Evolutionary conservation across 2,329 filamentous ascomycete genomes (phyloP).

Genomic region (Penicillium sp.): DNA sequence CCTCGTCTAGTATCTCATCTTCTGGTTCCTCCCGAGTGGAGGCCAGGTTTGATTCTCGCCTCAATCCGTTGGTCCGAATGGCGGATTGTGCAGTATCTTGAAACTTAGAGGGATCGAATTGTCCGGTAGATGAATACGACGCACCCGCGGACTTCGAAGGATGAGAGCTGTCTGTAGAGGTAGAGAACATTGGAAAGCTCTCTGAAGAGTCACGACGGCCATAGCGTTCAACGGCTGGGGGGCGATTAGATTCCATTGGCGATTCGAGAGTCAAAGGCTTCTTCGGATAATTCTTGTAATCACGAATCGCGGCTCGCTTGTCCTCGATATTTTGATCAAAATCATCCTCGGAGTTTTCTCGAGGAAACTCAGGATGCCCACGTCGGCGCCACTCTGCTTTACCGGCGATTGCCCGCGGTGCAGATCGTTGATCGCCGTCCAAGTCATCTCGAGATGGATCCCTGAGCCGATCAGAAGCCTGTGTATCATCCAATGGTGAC

Average conservation of each 20-base stretch:
- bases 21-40: slow-evolving; percentile 23
- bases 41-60: slow-evolving; percentile 20
- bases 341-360: slow-evolving; percentile 35
- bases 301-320: slow-evolving; percentile 44
- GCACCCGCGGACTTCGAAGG: slow-evolving; percentile 54
- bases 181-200: slow-evolving; percentile 65
- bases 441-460: slow-evolving; percentile 23
- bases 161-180: slow-evolving; percentile 60
- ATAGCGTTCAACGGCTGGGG: slow-evolving; percentile 36
- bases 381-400: slow-evolving; percentile 40
- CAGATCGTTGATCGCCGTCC: slow-evolving; percentile 40
- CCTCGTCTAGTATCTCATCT: slow-evolving; percentile 28
- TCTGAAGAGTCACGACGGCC: slow-evolving; percentile 60
- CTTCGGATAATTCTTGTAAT: slow-evolving; percentile 54
- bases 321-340: slow-evolving; percentile 45
- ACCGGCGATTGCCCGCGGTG: slow-evolving; percentile 42
- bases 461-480: slow-evolving; percentile 23
- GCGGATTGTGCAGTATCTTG: slow-evolving; percentile 24
- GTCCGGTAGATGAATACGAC: slow-evolving; percentile 47
- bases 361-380: slow-evolving; percentile 26
- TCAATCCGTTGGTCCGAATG: slow-evolving; percentile 2
- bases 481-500: slow-evolving; percentile 26
- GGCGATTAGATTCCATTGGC: slow-evolving; percentile 30
- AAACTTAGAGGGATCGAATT: slow-evolving; percentile 22
- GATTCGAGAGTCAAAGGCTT: slow-evolving; percentile 53